phyloP scores from a whole-genome alignment of 306 rosid genomes.

The Fragaria iinumae region DNA sequence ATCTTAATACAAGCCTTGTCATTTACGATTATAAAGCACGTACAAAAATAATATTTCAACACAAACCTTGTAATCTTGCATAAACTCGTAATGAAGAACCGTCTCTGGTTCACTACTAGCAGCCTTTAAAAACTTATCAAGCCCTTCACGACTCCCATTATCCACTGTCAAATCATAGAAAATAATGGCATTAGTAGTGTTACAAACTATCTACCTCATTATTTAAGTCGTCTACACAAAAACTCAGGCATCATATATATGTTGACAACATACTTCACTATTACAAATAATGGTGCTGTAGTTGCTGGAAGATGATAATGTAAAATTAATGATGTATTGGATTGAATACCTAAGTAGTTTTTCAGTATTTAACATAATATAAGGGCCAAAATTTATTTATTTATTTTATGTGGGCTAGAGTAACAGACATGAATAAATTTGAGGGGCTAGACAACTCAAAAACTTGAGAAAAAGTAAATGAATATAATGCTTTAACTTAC shows the following conservation, averaged over 20 bases:
- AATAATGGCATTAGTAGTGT: conserved; percentile 26
- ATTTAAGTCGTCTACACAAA: neutral
- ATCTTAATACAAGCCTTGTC: neutral
- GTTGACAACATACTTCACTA: neutral
- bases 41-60: conserved; percentile 12
- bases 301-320: neutral
- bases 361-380: neutral
- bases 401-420: neutral
- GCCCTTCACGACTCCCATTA: conserved; percentile 89
- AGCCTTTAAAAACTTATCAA: conserved; percentile 91
- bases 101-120: conserved; percentile 90
- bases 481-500: conserved; percentile 36
- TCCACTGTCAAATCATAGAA: conserved; percentile 66
- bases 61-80: conserved; percentile 97
- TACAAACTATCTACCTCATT: neutral
- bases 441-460: neutral
- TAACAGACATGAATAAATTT: neutral
- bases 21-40: neutral
- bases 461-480: conserved; percentile 1
- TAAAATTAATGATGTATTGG: neutral
- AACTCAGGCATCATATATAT: conserved; percentile 3
- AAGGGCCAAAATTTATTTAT: neutral
- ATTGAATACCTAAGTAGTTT: neutral
- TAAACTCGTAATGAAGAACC: conserved; percentile 96
- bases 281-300: neutral